A percentile compares a stretch with the other conserved stretches of the same genome.
phyloP scores from a whole-genome alignment of 2,329 filamentous ascomycete genomes.

The Trichoderma semiorbis region DNA sequence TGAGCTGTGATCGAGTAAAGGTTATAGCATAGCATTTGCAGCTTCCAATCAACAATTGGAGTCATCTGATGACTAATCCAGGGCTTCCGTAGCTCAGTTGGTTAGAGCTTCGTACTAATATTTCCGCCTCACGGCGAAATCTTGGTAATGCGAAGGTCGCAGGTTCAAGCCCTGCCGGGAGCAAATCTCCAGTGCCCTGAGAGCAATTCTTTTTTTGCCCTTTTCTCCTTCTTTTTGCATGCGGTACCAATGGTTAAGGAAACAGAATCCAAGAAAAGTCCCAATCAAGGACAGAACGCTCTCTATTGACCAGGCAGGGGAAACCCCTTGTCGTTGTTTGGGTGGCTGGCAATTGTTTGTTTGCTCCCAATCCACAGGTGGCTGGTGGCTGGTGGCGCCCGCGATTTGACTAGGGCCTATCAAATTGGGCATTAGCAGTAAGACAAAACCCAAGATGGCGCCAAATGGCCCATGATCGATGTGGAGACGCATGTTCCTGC shows the following conservation, averaged over 20 bases:
- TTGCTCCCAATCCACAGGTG: background rate
- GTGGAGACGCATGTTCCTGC: conserved; percentile 4
- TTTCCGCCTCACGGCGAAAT: background rate
- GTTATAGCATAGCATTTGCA: background rate
- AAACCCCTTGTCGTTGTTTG: background rate
- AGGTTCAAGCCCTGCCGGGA: conserved; percentile 23
- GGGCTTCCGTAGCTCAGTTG: conserved; percentile 19
- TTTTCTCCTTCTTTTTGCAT: background rate
- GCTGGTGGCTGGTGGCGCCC: background rate
- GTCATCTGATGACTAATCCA: background rate
- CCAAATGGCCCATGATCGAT: background rate
- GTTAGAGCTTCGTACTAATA: conserved; percentile 21
- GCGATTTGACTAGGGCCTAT: background rate
- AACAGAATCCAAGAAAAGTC: background rate
- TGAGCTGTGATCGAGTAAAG: background rate
- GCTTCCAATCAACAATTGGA: background rate
- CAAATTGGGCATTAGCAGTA: background rate
- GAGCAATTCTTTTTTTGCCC: conserved; percentile 10
- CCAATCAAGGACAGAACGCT: background rate
- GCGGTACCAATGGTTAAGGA: background rate
- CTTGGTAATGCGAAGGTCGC: conserved; percentile 21
- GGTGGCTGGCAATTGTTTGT: background rate
- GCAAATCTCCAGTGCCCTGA: conserved; percentile 8
- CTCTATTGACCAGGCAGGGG: background rate
- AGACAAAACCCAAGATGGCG: background rate